A percentile compares a stretch with the other conserved stretches of the same genome.
phyloP scores from a whole-genome alignment of 208 protist genomes.

The Porcisia deanei region DNA sequence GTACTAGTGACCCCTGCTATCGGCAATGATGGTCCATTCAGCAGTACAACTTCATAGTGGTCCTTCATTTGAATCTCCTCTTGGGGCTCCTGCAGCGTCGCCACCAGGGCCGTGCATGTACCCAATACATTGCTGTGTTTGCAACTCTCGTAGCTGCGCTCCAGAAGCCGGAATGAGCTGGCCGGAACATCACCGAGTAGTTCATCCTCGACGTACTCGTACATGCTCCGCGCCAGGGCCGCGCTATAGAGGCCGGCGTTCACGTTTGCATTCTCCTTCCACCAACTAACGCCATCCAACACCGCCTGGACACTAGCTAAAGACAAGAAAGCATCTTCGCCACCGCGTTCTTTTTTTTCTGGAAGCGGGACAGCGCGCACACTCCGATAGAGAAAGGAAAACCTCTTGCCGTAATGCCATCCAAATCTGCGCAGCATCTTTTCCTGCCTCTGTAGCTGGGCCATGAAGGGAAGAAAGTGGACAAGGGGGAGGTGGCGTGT shows the following conservation, averaged over 20 bases:
- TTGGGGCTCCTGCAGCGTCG: slow-evolving; percentile 55
- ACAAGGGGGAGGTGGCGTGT: too few relatives aligned
- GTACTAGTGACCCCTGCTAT: not conserved
- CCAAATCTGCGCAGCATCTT: slow-evolving; percentile 19
- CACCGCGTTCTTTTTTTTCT: slow-evolving; percentile 49
- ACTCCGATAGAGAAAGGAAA: slow-evolving; percentile 54
- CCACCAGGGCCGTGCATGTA: slow-evolving; percentile 68
- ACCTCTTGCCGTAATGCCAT: slow-evolving; percentile 10
- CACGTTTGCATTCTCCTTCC: slow-evolving; percentile 55
- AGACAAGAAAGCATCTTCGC: slow-evolving; percentile 77
- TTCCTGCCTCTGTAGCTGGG: not conserved
- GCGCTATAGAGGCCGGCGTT: slow-evolving; percentile 72
- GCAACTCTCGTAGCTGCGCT: slow-evolving; percentile 54
- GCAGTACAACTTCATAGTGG: slow-evolving; percentile 33
- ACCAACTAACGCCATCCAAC: slow-evolving; percentile 82
- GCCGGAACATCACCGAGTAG: slow-evolving; percentile 50
- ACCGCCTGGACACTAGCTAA: slow-evolving; percentile 49
- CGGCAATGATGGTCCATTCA: slow-evolving; percentile 17
- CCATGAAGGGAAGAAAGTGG: not conserved
- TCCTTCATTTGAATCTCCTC: slow-evolving; percentile 42
- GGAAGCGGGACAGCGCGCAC: slow-evolving; percentile 38
- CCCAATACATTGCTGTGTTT: slow-evolving; percentile 55
- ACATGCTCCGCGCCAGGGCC: slow-evolving; percentile 59
- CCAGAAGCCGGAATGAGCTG: slow-evolving; percentile 56
- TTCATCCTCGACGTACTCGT: slow-evolving; percentile 68